A percentile compares a stretch with the other conserved stretches of the same genome.
phyloP scores from a whole-genome alignment of 257 asterid species.

The Lycium barbarum region DNA sequence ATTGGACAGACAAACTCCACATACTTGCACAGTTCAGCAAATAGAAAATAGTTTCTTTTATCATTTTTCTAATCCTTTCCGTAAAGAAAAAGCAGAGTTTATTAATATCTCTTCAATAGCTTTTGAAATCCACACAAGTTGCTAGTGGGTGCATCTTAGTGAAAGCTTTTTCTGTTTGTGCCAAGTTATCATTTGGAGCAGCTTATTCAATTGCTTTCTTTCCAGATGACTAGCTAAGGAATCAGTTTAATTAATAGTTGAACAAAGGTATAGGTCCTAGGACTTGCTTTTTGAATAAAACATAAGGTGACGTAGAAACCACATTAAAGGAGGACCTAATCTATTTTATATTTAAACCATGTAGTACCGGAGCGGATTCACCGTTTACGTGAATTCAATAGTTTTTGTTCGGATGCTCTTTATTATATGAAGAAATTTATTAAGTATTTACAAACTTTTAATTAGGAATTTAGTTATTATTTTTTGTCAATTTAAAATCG shows the following conservation, averaged over 20 bases:
- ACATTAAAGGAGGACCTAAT: background rate
- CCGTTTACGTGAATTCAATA: background rate
- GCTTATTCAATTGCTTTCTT: background rate
- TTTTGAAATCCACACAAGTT: background rate
- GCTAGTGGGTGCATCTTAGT: background rate
- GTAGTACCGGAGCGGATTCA: background rate
- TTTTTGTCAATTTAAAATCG: too few relatives aligned
- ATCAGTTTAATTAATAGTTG: background rate
- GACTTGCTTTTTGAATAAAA: background rate
- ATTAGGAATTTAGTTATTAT: background rate
- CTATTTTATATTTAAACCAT: background rate
- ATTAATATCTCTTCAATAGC: background rate
- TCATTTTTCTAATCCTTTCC: background rate
- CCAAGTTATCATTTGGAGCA: background rate
- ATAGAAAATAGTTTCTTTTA: background rate
- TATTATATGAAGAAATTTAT: too few relatives aligned
- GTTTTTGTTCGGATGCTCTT: background rate
- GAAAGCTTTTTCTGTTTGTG: background rate
- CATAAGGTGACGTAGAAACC: background rate
- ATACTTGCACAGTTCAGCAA: background rate
- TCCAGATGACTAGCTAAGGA: background rate
- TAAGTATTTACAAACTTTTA: too few relatives aligned
- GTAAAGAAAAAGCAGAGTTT: conserved; percentile 21
- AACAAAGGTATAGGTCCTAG: background rate
- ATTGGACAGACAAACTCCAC: conserved; percentile 20